These are phyloP conservation scores for Aureobasidium sp. DNA, from an alignment of 2,329 filamentous ascomycete genomes.

Conservation along the genomic window DNA sequence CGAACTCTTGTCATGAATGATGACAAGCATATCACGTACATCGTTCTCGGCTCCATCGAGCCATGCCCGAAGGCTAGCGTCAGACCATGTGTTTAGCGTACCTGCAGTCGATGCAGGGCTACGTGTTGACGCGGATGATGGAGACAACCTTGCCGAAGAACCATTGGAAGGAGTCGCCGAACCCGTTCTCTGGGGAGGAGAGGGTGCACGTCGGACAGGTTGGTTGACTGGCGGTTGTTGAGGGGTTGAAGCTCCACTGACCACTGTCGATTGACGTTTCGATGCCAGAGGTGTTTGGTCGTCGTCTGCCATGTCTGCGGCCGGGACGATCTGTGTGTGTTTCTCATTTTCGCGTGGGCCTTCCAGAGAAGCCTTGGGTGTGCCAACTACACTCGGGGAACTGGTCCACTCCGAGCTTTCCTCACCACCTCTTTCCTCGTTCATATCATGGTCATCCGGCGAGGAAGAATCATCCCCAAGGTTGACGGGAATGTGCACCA, in stretches of 20 bases:
- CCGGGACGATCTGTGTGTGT: slow-evolving; percentile 9
- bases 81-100: slow-evolving; percentile 68
- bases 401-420: slow-evolving; percentile 20
- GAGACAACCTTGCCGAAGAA: slow-evolving; percentile 29
- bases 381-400: slow-evolving; percentile 24
- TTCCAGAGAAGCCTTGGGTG: slow-evolving; percentile 18
- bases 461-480: slow-evolving; percentile 1
- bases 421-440: slow-evolving; percentile 18
- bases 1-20: slow-evolving; percentile 87
- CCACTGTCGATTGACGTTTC: slow-evolving; percentile 21
- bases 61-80: slow-evolving; percentile 75
- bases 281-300: slow-evolving; percentile 22
- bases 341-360: slow-evolving; percentile 9
- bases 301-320: slow-evolving; percentile 16
- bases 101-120: slow-evolving; percentile 47
- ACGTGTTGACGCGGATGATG: slow-evolving; percentile 27
- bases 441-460: slow-evolving; percentile 2
- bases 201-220: slow-evolving; percentile 5
- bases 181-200: slow-evolving; percentile 1
- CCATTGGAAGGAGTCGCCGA: slow-evolving; percentile 12
- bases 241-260: neutral
- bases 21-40: slow-evolving; percentile 78
- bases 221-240: slow-evolving; percentile 4
- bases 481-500: slow-evolving; percentile 26
- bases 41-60: slow-evolving; percentile 76